A percentile compares a stretch with the other conserved stretches of the same genome.
These are phyloP conservation scores for Fermentozyma sake DNA, from an alignment of 1,139 yeast genomes.

Conservation along the genomic window DNA sequence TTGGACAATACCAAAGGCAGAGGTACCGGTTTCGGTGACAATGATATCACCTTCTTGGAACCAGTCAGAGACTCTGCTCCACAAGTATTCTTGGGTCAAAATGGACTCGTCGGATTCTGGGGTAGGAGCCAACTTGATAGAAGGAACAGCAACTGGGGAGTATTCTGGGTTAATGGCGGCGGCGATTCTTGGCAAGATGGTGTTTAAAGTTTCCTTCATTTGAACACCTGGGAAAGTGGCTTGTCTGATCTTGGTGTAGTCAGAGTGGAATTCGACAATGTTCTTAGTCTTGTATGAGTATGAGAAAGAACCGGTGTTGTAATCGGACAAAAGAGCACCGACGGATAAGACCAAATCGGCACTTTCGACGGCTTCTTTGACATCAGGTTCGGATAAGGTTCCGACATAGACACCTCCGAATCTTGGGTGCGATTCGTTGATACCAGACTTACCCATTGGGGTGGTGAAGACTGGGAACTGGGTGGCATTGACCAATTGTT, in stretches of 20 bases:
- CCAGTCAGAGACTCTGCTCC: conserved; percentile 31
- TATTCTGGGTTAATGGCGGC: conserved; percentile 30
- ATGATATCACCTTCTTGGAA: conserved; percentile 34
- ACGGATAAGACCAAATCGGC: conserved; percentile 75
- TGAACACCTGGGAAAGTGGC: conserved; percentile 76
- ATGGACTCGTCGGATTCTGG: conserved; percentile 14
- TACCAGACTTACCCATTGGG: conserved; percentile 86
- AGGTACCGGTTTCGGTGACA: conserved; percentile 38
- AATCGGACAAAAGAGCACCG: conserved; percentile 83
- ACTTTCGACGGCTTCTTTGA: conserved; percentile 68
- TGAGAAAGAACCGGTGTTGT: conserved; percentile 86
- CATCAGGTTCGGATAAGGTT: conserved; percentile 69
- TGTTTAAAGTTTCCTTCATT: conserved; percentile 65
- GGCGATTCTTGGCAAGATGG: conserved; percentile 36
- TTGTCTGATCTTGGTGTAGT: conserved; percentile 69
- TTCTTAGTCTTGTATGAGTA: conserved; percentile 77
- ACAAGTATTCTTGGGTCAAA: conserved; percentile 33
- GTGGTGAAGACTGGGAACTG: conserved; percentile 83
- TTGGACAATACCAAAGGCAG: conserved; percentile 40
- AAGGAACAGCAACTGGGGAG: conserved; percentile 46
- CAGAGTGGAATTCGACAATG: conserved; percentile 87
- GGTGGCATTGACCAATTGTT: conserved; percentile 58
- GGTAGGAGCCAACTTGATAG: conserved; percentile 29
- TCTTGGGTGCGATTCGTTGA: conserved; percentile 69
- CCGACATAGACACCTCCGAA: conserved; percentile 90